phyloP scores from a whole-genome alignment of 1,284 basidiomycete species.

The Cystobasidium slooffiae region DNA sequence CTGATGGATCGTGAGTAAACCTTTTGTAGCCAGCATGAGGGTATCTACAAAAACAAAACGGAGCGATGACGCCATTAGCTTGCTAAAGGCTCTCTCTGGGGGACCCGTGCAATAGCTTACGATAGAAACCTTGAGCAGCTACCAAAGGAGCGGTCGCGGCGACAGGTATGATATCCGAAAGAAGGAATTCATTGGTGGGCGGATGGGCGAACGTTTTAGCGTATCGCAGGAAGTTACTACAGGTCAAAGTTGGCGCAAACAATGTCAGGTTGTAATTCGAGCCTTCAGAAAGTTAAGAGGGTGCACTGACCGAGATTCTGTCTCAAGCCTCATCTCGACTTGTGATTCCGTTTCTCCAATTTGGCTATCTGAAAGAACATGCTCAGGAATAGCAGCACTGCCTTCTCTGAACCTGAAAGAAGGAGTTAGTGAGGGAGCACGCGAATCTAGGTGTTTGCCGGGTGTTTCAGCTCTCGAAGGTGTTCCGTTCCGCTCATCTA shows the following conservation, averaged over 20 bases:
- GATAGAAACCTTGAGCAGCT: constrained; percentile 55
- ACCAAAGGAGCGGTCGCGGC: constrained; percentile 48
- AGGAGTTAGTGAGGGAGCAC: background rate
- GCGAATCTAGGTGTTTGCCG: background rate
- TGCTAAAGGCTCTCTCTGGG: too few species aligned
- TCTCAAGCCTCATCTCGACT: constrained; percentile 10
- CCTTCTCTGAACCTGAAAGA: background rate
- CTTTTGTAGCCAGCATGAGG: constrained; percentile 50
- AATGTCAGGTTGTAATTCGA: too few species aligned
- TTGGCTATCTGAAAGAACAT: constrained; percentile 12
- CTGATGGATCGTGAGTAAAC: constrained; percentile 47
- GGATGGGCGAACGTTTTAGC: constrained; percentile 28
- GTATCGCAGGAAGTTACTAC: constrained; percentile 43
- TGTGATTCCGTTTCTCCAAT: constrained; percentile 14
- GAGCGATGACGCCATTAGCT: background rate
- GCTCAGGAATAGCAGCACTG: constrained; percentile 22
- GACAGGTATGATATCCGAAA: constrained; percentile 50
- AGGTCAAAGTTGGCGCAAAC: too few species aligned
- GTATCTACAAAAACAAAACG: constrained; percentile 45
- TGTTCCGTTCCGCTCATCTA: constrained; percentile 8
- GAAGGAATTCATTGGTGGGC: constrained; percentile 32
- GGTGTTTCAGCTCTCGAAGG: constrained; percentile 7
- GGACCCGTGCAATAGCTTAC: background rate
- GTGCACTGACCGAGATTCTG: constrained; percentile 14
- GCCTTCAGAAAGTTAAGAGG: too few species aligned